Percentiles rank a stretch among this genome's conserved stretches.
Conservation (phyloP, 2,329 filamentous ascomycete genomes). For the Didymella pinodella region DNA sequence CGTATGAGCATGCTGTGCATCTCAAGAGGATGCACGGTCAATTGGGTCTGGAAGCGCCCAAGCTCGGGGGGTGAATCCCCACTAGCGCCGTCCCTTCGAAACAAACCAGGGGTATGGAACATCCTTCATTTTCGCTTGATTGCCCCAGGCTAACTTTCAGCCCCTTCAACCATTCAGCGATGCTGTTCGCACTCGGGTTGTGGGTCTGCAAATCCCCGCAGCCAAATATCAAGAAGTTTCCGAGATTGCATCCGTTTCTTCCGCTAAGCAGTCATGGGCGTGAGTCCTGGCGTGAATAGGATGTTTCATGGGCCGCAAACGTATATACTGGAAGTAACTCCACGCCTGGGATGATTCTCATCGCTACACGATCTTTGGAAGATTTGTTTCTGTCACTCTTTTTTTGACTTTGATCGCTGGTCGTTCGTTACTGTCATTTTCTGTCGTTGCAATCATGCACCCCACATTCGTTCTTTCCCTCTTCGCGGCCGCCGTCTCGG, state of each 20-base stretch:
- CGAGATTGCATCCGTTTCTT: slow-evolving; percentile 27
- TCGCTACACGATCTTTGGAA: slow-evolving; percentile 35
- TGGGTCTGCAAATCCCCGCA: slow-evolving; percentile 27
- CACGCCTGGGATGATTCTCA: slow-evolving; percentile 19
- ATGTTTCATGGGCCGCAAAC: slow-evolving; percentile 32
- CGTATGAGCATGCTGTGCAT: slow-evolving; percentile 22
- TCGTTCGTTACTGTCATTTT: slow-evolving; percentile 45
- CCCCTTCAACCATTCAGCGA: slow-evolving; percentile 30
- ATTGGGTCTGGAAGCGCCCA: slow-evolving; percentile 27
- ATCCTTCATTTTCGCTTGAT: slow-evolving; percentile 32
- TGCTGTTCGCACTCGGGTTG: slow-evolving; percentile 13
- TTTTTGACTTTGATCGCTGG: slow-evolving; percentile 40
- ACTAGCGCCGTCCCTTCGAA: slow-evolving; percentile 37
- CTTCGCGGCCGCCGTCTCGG: slow-evolving; percentile 46
- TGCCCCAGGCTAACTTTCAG: slow-evolving; percentile 25
- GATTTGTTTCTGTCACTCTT: slow-evolving; percentile 34
- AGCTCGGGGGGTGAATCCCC: slow-evolving; percentile 23
- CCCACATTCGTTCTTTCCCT: slow-evolving; percentile 45
- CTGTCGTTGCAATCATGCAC: slow-evolving; percentile 43
- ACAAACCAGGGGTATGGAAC: slow-evolving; percentile 35
- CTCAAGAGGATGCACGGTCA: slow-evolving; percentile 4
- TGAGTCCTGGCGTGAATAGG: slow-evolving; percentile 28
- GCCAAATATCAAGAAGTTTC: slow-evolving; percentile 26
- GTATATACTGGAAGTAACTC: slow-evolving; percentile 31
- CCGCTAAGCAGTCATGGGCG: slow-evolving; percentile 24